Evolutionary conservation across 2,329 filamentous ascomycete genomes (phyloP).

Genomic region (Volutella citrinella): DNA sequence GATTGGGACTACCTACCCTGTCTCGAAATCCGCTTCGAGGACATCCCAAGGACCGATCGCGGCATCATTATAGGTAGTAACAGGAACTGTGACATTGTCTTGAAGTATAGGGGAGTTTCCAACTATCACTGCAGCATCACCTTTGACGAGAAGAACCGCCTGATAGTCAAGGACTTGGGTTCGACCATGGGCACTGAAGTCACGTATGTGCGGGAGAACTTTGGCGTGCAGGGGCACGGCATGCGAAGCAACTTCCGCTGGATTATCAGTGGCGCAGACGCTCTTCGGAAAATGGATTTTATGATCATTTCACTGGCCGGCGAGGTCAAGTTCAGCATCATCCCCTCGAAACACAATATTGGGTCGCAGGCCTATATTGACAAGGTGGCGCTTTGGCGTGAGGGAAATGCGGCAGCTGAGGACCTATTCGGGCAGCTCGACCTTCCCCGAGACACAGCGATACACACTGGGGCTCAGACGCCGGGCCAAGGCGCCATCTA

Average conservation of each 20-base stretch:
- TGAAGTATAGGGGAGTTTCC: constrained; percentile 5
- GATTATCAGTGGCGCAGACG: constrained; percentile 18
- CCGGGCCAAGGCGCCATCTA: constrained; percentile 10
- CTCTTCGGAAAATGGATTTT: background rate
- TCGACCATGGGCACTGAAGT: constrained; percentile 22
- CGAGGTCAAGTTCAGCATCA: constrained; percentile 7
- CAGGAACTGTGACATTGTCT: constrained; percentile 12
- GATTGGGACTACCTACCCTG: background rate
- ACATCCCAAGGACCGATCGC: constrained; percentile 9
- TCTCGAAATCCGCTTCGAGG: constrained; percentile 14
- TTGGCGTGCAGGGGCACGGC: constrained; percentile 7
- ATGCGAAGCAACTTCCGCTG: constrained; percentile 18
- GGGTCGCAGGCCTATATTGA: constrained; percentile 14
- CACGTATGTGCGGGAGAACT: constrained; percentile 14
- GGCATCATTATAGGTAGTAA: constrained; percentile 16
- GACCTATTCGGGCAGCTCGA: constrained; percentile 9
- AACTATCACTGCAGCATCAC: constrained; percentile 16
- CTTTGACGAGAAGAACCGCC: constrained; percentile 15
- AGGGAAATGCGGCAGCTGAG: constrained; percentile 11
- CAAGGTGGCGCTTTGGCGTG: constrained; percentile 14
- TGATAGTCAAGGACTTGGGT: constrained; percentile 17
- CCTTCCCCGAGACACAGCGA: too few relatives aligned
- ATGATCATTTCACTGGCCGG: constrained; percentile 11
- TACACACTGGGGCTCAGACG: constrained; percentile 9
- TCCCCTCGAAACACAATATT: constrained; percentile 7